These are phyloP conservation scores for Parasarocladium wereldwijsianum DNA, from an alignment of 2,329 filamentous ascomycete genomes.

Conservation along the genomic window DNA sequence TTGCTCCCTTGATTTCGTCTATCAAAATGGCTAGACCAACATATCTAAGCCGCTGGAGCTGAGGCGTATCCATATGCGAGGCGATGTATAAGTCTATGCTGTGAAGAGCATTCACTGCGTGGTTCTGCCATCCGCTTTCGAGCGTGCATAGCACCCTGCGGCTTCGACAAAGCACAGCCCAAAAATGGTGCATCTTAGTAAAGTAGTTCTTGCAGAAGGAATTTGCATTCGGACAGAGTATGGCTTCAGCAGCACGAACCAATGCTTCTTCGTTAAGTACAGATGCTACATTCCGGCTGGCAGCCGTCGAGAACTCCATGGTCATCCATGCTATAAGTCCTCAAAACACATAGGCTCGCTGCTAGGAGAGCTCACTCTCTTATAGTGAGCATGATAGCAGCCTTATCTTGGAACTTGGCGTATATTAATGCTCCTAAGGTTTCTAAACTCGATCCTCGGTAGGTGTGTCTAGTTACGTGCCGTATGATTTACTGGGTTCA, in stretches of 20 bases:
- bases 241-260: neutral
- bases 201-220: neutral
- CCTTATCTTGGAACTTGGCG: too few species aligned
- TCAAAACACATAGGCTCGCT: too few species aligned
- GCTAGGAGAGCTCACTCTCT: too few species aligned
- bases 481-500: too few species aligned
- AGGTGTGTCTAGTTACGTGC: too few species aligned
- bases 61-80: neutral
- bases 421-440: too few species aligned
- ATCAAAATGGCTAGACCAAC: neutral
- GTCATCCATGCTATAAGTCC: too few species aligned
- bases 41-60: neutral
- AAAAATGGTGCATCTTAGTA: neutral
- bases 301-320: too few species aligned
- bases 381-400: too few species aligned
- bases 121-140: neutral
- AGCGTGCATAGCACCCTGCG: neutral
- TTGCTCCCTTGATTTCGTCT: neutral
- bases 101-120: neutral
- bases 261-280: neutral
- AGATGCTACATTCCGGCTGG: too few species aligned
- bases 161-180: constrained; percentile 1
- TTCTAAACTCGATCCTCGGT: too few species aligned
- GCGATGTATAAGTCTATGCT: neutral
- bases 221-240: neutral